A percentile compares a stretch with the other conserved stretches of the same genome.
phyloP scores from a whole-genome alignment of 805 yeast genomes.

The Starmerella sp. region DNA sequence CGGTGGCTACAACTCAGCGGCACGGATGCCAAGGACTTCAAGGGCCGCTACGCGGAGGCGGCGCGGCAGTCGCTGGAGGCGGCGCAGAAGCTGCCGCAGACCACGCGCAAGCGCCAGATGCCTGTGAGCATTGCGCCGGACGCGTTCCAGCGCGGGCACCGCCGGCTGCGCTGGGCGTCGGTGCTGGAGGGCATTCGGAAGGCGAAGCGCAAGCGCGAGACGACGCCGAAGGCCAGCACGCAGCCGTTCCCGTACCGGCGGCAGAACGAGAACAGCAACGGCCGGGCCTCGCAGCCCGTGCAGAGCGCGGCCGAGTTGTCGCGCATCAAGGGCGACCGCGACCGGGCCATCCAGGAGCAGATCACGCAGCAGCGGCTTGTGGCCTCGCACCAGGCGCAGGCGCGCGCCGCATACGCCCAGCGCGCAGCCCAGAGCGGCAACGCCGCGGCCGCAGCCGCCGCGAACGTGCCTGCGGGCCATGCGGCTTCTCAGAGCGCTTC shows the following conservation, averaged over 20 bases:
- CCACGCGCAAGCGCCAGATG: constrained; percentile 76
- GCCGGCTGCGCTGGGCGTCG: constrained; percentile 86
- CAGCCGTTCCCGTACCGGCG: constrained; percentile 14
- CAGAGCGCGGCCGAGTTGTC: constrained; percentile 73
- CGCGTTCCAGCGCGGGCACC: constrained; percentile 86
- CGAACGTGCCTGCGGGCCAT: background rate
- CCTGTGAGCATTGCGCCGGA: constrained; percentile 92
- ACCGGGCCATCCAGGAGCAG: constrained; percentile 64
- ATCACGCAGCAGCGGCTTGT: constrained; percentile 26
- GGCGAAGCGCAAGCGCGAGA: constrained; percentile 79
- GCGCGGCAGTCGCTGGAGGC: constrained; percentile 90
- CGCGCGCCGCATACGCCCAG: constrained; percentile 1
- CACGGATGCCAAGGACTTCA: constrained; percentile 71
- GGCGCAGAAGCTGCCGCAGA: constrained; percentile 77
- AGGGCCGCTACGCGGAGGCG: constrained; percentile 68
- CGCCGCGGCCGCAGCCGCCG: background rate
- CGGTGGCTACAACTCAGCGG: constrained; percentile 88
- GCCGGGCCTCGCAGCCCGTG: background rate
- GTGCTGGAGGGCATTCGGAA: constrained; percentile 93
- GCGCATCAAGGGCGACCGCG: constrained; percentile 71
- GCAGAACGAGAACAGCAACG: constrained; percentile 3
- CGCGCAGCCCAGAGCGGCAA: background rate
- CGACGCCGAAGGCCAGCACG: constrained; percentile 44
- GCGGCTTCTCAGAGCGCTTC: background rate
- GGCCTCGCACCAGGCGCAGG: constrained; percentile 1